Percentiles rank a stretch among this genome's conserved stretches.
phyloP scores from a whole-genome alignment of 441 rosid species.

The Erodium moschatum region DNA sequence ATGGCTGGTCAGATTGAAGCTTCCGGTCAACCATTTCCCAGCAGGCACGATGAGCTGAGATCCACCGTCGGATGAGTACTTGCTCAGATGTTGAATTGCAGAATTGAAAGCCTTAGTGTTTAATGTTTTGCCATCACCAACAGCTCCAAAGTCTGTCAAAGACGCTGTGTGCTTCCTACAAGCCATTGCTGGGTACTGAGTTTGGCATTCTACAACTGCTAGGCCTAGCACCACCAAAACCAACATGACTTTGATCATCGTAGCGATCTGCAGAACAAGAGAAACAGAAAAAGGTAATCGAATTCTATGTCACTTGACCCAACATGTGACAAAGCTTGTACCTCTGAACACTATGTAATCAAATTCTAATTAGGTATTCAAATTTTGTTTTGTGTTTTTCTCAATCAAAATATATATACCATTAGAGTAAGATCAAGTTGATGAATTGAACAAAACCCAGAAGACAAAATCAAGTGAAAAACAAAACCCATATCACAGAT shows the following conservation, averaged over 20 bases:
- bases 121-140: slow-evolving; percentile 62
- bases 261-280: not conserved
- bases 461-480: too few relatives aligned
- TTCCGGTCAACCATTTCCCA: slow-evolving; percentile 76
- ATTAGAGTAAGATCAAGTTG: too few relatives aligned
- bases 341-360: not conserved
- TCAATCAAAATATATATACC: too few relatives aligned
- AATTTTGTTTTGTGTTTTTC: too few relatives aligned
- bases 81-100: slow-evolving; percentile 42
- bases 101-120: slow-evolving; percentile 49
- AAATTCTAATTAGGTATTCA: too few relatives aligned
- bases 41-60: slow-evolving; percentile 66
- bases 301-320: too few relatives aligned
- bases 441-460: too few relatives aligned
- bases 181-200: slow-evolving; percentile 27
- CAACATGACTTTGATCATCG: not conserved
- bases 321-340: too few relatives aligned
- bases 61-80: slow-evolving; percentile 43
- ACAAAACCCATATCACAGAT: too few relatives aligned
- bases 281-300: not conserved
- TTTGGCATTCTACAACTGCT: not conserved
- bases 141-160: slow-evolving; percentile 62
- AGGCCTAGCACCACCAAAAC: not conserved
- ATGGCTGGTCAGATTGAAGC: slow-evolving; percentile 29
- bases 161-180: slow-evolving; percentile 63